Evolutionary conservation across 2,329 filamentous ascomycete genomes (phyloP), one percentile per base, ranked within the genome.

Genomic region (Alternaria novae-zelandiae): DNA sequence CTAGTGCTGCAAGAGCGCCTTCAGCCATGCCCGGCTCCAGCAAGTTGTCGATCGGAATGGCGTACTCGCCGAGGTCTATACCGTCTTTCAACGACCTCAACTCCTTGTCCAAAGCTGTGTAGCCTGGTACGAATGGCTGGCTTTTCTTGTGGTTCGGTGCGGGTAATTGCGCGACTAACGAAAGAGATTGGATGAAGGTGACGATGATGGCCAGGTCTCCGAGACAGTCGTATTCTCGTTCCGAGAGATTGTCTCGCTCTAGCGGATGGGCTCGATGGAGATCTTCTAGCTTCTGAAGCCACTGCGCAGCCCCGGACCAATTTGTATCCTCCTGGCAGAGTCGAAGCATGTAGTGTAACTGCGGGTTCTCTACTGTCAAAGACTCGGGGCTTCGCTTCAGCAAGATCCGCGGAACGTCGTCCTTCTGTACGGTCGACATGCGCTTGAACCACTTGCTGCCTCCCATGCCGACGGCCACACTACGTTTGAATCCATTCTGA

Each of bases 341-440:
- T 3, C 79, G 81, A 6, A 86, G 70, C 20, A 86, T 68, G 63
- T 82, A 83, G 57, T 83, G 77, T 4, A 85, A 70, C 28, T 83
- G 81, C 2, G 81, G 78, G 23, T 73, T 68, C 23, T 60, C 59
- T 10, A 73, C 65, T 1, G 77, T 80, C 3, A 86, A 65, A 2
- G 75, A 68, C 1, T 83, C 81, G 0, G 82, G 81, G 2, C 82
- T 81, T 15, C 70, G 75, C 46, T 83, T 86, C 63, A 85, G 73
- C 1, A 63, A 63, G 1, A 85, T 70, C 1, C 78, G 80, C 2
- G 78, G 67, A 0, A 79, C 77, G 8, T 62, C 63, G 3, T 80
- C 77, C 20, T 45, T 45, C 10, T 12, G 43, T 45, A 21, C 43
- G 81, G 50, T 1, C 83, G 50, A 49, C 13, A 46, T 60, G 23